Evolutionary conservation across 108 stramenopile genomes (phyloP), one percentile per base, ranked within the genome.

Genomic region (Nitzschia putrida): DNA sequence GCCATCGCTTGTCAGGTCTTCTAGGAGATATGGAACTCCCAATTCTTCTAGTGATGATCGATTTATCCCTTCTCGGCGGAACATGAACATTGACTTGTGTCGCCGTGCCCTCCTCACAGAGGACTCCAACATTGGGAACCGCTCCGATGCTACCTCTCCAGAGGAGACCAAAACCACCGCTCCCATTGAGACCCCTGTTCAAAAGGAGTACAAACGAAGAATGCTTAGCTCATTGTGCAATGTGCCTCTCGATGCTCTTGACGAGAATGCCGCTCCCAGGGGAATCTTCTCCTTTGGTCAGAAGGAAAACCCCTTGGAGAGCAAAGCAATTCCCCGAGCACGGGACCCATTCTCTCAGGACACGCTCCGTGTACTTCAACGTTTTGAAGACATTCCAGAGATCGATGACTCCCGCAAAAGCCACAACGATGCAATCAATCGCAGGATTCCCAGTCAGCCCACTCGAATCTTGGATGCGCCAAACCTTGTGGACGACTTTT

Each of bases 401-500:
- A 45, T 56, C 13, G 38, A 40, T 3, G 69, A 65, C 43, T 41
- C 57, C n/a, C 61, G 29, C 18, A 57, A 42, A 2, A 61, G 41
- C 14, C 37, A 26, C 12, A 22, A 45, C 42, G 68, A 70, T 29
- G 59, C 64, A 24, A 64, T 79, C 3, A 79, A 60, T 12, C 89
- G 97, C 11, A 85, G 85, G 71, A 98, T 99, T 60, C 95, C 99
- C 24, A 86, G 90, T 14, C 92, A 96, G 8, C 99, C 99, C 7
- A 76, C 83, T 41, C 92, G 98, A 41, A 95, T 98, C 66, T 81
- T 99, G 60, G 99, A 99, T 82, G 99, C 99, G 8, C 99, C 99
- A 4, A 98, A 98, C 68, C 81, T 99, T 25, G 80, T 96, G 20
- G 97, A 99, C 77, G 98, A 99, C 77, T 99, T 97, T 83, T 98